Base-by-base conservation (phyloP, 1,284 basidiomycete genomes). In the Cryptococcus sp. region DNA sequence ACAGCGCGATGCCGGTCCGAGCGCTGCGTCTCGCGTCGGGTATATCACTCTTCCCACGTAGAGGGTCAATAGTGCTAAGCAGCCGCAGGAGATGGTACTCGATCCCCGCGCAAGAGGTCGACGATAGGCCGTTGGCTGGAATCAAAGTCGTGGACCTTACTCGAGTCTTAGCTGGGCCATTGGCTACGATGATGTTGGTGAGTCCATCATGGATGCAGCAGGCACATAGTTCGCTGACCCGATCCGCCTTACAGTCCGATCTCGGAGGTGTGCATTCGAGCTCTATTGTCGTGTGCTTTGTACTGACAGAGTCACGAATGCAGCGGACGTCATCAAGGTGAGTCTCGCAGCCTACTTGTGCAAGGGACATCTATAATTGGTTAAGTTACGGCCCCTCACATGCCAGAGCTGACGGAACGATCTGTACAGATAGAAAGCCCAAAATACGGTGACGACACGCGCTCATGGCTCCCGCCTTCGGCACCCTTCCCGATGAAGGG, bases 121-220 rank as follows among this genome's bases (percentile, higher is more conserved):
- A 68, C 48, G 68, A 73, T 50, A 58, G 69, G 10, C 93, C 93
- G 3, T 80, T 96, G 56, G 81, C 84, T 59, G 90, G 90, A 20
- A 82, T 93, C 69, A 87, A 84, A 65, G 84, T 96, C 41, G 82
- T 96, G n/a, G 93, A 96, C 77, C 80, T 95, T 54, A 92, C 92
- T 15, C 84, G 93, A 41, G 88, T 96, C 1, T 81, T 96, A 47
- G 93, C 93, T 23, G 93, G 92, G 0, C 93, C 93, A 11, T 90
- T 89, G 8, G 86, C 87, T 35, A 92, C 93, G 3, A 93, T 95
- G 91, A 83, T 93, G 60, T 82, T 94, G 19, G 91, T 38, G 90
- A 93, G 63, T 62, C 50, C 22, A 58, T 59, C 22, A 41, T 8
- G 27, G 5, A 19, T 19, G 11, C 39, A 42, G 19, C 19, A 27